Evolutionary conservation across 495 filamentous ascomycete genomes (phyloP).

Genomic region (Aspergillus steynii): DNA sequence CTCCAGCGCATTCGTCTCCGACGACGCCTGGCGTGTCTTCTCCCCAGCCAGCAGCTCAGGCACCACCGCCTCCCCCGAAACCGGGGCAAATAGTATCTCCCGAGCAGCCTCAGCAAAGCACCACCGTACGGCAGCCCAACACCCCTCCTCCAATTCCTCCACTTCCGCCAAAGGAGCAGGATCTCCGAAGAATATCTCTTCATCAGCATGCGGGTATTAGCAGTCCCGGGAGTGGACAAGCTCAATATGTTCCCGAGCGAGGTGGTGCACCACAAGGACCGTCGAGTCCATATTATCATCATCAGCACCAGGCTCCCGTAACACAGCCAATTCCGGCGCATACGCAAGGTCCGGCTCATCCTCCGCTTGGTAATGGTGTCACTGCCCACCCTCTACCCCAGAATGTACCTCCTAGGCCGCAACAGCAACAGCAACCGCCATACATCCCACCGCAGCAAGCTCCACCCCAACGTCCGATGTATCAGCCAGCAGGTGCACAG

Average conservation of each 20-base stretch:
- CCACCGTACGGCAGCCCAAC: conserved; percentile 28
- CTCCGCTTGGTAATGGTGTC: conserved; percentile 15
- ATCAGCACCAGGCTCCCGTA: conserved; percentile 13
- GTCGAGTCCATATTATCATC: conserved; percentile 9
- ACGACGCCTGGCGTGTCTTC: conserved; percentile 8
- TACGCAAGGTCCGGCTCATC: conserved; percentile 17
- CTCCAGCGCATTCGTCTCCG: conserved; percentile 18
- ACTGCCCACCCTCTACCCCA: conserved; percentile 13
- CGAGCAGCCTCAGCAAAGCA: conserved; percentile 23
- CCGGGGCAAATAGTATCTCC: conserved; percentile 21
- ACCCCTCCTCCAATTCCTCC: conserved; percentile 41
- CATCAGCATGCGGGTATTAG: conserved; percentile 10
- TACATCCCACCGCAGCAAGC: conserved; percentile 5
- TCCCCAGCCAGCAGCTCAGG: conserved; percentile 12
- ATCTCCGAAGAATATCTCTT: conserved; percentile 18
- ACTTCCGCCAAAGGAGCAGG: conserved; percentile 41
- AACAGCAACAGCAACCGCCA: conserved; percentile 11
- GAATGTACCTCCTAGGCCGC: conserved; percentile 2
- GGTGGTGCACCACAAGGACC: conserved; percentile 5
- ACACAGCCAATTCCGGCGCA: conserved; percentile 19
- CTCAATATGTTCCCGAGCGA: conserved; percentile 21
- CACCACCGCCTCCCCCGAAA: conserved; percentile 38
- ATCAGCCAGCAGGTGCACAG: conserved; percentile 22
- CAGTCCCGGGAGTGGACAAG: conserved; percentile 14
- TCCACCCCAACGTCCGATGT: conserved; percentile 20